These are phyloP conservation scores for Rosa lucieae DNA, from an alignment of 306 rosid species.

Conservation along the genomic window DNA sequence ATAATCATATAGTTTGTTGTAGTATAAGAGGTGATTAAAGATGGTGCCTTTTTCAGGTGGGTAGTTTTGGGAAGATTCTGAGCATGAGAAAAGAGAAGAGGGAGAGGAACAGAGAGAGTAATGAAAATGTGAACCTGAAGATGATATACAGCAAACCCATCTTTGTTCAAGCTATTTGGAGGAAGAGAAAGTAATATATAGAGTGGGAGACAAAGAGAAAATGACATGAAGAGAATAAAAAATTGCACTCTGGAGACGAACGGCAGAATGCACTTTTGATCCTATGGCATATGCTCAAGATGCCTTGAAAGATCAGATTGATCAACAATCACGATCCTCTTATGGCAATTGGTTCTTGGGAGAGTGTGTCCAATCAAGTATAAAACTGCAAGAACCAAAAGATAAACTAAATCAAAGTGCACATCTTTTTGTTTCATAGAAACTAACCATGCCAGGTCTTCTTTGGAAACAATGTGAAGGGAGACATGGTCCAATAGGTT, in stretches of 20 bases:
- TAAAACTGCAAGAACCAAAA: no score
- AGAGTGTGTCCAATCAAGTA: background rate
- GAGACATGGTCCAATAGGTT: no score
- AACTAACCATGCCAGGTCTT: background rate
- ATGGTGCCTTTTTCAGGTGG: slow-evolving; percentile 64
- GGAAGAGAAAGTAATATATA: slow-evolving; percentile 2
- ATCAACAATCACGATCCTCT: background rate
- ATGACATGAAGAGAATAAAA: background rate
- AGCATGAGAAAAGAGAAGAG: slow-evolving; percentile 31
- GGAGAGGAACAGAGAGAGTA: slow-evolving; percentile 24
- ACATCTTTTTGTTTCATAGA: background rate
- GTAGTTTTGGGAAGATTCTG: slow-evolving; percentile 33
- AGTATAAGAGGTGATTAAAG: slow-evolving; percentile 41
- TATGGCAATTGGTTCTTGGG: background rate
- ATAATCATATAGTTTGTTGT: slow-evolving; percentile 45
- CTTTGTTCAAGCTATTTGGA: background rate
- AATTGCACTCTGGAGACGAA: background rate
- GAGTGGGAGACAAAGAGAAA: background rate
- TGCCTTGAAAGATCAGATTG: background rate
- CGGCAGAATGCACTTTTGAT: background rate
- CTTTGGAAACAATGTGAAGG: no score
- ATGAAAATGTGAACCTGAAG: slow-evolving; percentile 30
- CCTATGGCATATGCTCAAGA: background rate
- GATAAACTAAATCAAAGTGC: background rate
- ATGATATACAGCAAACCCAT: slow-evolving; percentile 40